Evolutionary conservation across 805 yeast genomes (phyloP).

Genomic region (Ogataea henricii): DNA sequence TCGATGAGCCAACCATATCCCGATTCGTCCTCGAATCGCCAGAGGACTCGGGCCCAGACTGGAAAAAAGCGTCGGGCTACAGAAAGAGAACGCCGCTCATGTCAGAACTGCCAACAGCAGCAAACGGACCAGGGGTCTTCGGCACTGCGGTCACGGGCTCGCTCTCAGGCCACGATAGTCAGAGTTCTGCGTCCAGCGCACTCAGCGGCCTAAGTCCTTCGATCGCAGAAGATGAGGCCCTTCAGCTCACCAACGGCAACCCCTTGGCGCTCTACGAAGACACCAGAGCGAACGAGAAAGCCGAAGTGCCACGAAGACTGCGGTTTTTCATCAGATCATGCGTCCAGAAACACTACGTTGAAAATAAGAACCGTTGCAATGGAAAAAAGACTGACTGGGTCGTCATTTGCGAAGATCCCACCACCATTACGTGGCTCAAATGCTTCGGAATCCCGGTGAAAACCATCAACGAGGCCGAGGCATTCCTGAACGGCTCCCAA

Average conservation of each 20-base stretch:
- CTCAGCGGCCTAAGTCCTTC: slow-evolving; percentile 9
- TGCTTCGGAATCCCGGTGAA: slow-evolving; percentile 56
- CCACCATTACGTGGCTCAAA: slow-evolving; percentile 53
- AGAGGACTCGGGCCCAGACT: slow-evolving; percentile 48
- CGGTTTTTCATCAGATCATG: slow-evolving; percentile 59
- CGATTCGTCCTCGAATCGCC: slow-evolving; percentile 42
- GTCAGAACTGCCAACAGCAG: slow-evolving; percentile 33
- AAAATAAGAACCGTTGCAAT: slow-evolving; percentile 29
- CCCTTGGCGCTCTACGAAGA: slow-evolving; percentile 3
- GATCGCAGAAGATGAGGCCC: slow-evolving; percentile 9
- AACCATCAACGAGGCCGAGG: slow-evolving; percentile 53
- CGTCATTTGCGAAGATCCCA: slow-evolving; percentile 61
- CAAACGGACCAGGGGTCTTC: slow-evolving; percentile 19
- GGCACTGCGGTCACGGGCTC: slow-evolving; percentile 1
- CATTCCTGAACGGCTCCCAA: slow-evolving; percentile 33
- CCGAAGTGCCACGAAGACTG: slow-evolving; percentile 54
- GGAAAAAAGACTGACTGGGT: slow-evolving; percentile 46
- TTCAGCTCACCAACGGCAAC: slow-evolving; percentile 5
- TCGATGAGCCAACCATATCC: too few species aligned
- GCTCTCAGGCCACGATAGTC: background rate
- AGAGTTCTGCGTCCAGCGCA: background rate
- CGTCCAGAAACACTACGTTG: slow-evolving; percentile 51
- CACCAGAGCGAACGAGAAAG: slow-evolving; percentile 26
- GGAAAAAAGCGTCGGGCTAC: slow-evolving; percentile 50
- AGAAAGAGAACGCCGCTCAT: slow-evolving; percentile 47